Conservation (phyloP, 2,329 filamentous ascomycete species). For the Nemania sp. region DNA sequence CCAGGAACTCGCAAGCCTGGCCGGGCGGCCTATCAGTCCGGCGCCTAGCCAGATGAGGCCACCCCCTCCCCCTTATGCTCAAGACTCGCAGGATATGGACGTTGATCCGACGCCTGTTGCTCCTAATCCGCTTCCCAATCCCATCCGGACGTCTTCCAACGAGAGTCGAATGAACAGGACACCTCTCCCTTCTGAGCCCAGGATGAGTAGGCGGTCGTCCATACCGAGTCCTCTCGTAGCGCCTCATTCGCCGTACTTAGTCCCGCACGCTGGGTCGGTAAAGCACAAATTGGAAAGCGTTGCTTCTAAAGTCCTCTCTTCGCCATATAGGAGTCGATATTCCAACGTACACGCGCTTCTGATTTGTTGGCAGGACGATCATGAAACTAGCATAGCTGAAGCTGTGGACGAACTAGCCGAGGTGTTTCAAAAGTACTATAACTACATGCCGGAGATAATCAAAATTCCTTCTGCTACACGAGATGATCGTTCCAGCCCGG, state of each 20-base stretch:
- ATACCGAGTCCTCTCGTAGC: conserved; percentile 36
- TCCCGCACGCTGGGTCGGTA: conserved; percentile 55
- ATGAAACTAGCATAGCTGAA: conserved; percentile 46
- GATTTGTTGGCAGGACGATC: conserved; percentile 60
- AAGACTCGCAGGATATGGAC: conserved; percentile 59
- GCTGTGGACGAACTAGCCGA: conserved; percentile 53
- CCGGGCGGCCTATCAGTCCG: conserved; percentile 52
- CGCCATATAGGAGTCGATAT: conserved; percentile 56
- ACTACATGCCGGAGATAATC: conserved; percentile 53
- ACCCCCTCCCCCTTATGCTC: conserved; percentile 46
- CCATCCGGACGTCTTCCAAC: conserved; percentile 45
- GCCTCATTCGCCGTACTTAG: conserved; percentile 31
- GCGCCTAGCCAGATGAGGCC: conserved; percentile 45
- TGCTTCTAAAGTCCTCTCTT: conserved; percentile 53
- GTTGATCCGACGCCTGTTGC: conserved; percentile 48
- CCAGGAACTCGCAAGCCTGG: conserved; percentile 52
- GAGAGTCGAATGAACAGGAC: conserved; percentile 56
- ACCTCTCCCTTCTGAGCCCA: conserved; percentile 58
- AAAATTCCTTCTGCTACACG: conserved; percentile 52
- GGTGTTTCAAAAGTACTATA: conserved; percentile 56
- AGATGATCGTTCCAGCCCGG: conserved; percentile 53
- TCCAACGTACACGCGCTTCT: conserved; percentile 56
- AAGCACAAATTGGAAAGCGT: conserved; percentile 57
- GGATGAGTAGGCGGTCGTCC: conserved; percentile 54
- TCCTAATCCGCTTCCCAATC: conserved; percentile 31